These are phyloP conservation scores for Candida caryicola DNA, from an alignment of 805 yeast genomes.

Conservation along the genomic window DNA sequence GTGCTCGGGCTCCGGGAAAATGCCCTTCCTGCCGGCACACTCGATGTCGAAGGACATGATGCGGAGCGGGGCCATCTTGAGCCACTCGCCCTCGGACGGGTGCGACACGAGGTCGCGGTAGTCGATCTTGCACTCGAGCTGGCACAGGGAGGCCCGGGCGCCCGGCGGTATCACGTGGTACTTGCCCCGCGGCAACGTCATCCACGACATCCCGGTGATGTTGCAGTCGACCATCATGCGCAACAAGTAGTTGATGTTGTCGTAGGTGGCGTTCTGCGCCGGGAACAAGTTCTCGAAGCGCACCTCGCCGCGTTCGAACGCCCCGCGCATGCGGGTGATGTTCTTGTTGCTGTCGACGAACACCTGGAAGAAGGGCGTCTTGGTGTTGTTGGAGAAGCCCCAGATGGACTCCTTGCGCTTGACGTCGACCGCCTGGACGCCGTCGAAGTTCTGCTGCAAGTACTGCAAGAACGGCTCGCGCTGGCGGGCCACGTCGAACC, in stretches of 20 bases:
- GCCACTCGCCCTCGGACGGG: constrained; percentile 90
- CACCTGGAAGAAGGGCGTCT: constrained; percentile 77
- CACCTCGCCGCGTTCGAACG: constrained; percentile 81
- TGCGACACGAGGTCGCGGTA: constrained; percentile 72
- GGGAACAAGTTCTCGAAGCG: constrained; percentile 63
- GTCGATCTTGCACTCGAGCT: constrained; percentile 73
- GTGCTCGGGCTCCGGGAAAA: constrained; percentile 90
- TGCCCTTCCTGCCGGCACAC: constrained; percentile 96
- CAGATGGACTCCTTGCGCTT: constrained; percentile 79
- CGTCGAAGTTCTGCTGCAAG: constrained; percentile 48
- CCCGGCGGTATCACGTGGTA: constrained; percentile 48
- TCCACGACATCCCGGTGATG: constrained; percentile 97
- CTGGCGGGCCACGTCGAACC: constrained; percentile 58
- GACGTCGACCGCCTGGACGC: constrained; percentile 65
- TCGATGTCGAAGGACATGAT: constrained; percentile 94
- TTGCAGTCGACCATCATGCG: constrained; percentile 90
- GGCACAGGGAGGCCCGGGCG: constrained; percentile 68
- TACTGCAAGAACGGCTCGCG: constrained; percentile 45
- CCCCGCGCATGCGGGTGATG: constrained; percentile 67
- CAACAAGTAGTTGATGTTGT: constrained; percentile 81
- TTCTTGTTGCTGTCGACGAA: constrained; percentile 62
- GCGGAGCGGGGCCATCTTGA: constrained; percentile 89
- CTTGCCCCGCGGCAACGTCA: constrained; percentile 75
- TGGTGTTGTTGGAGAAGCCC: constrained; percentile 83
- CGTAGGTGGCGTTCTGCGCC: constrained; percentile 68